These are phyloP conservation scores for Saprolegnia diclina DNA, from an alignment of 352 stramenopile genomes.

Conservation along the genomic window DNA sequence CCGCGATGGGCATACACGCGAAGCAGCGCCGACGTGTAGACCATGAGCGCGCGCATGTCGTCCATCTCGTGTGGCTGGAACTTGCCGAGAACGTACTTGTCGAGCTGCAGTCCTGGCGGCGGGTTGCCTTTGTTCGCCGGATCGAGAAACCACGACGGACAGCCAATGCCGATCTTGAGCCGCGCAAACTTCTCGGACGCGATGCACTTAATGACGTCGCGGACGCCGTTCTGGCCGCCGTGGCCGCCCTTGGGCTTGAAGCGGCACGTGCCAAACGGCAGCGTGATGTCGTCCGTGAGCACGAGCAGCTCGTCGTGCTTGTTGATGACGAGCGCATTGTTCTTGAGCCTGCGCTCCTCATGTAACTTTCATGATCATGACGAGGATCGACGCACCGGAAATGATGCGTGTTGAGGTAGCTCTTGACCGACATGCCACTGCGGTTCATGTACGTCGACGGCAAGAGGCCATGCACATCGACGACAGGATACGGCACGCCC, in stretches of 20 bases:
- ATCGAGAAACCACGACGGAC: constrained; percentile 67
- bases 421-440: constrained; percentile 63
- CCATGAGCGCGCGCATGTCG: constrained; percentile 49
- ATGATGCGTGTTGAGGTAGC: constrained; percentile 72
- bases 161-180: constrained; percentile 73
- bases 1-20: constrained; percentile 75
- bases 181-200: constrained; percentile 75
- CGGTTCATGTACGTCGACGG: constrained; percentile 85
- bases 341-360: constrained; percentile 76
- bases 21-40: constrained; percentile 70
- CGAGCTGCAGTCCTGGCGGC: constrained; percentile 68
- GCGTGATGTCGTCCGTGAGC: constrained; percentile 67
- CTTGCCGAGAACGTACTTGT: constrained; percentile 72
- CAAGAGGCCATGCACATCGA: constrained; percentile 71
- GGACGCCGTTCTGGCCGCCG: constrained; percentile 75
- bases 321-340: constrained; percentile 70
- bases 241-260: constrained; percentile 75
- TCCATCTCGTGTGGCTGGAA: constrained; percentile 79
- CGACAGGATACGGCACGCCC: constrained; percentile 60
- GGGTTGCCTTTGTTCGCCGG: constrained; percentile 38
- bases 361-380: no score
- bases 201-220: constrained; percentile 80
- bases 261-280: constrained; percentile 74
- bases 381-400: constrained; percentile 50
- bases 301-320: constrained; percentile 82